Evolutionary conservation across 768 basidiomycete species (phyloP).

Genomic region (Trametes sanguinea): DNA sequence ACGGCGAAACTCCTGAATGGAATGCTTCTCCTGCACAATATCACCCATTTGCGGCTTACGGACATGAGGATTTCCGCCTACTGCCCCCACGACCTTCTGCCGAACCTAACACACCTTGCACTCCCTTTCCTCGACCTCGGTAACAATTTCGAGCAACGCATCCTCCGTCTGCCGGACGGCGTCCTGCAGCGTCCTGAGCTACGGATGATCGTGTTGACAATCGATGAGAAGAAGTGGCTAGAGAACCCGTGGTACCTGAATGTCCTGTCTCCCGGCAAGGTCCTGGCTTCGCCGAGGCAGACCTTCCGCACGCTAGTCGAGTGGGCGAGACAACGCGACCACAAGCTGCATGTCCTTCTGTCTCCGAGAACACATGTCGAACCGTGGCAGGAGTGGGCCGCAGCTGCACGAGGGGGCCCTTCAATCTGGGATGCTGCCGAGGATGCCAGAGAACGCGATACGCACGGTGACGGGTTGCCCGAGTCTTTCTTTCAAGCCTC

Average conservation of each 20-base stretch:
- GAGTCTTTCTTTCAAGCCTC: conserved; percentile 9
- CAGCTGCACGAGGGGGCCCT: conserved; percentile 20
- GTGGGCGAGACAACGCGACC: conserved; percentile 21
- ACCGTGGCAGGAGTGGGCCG: conserved; percentile 24
- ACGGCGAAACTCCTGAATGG: conserved; percentile 16
- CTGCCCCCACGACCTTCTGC: conserved; percentile 27
- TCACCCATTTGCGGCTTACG: conserved; percentile 29
- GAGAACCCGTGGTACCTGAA: conserved; percentile 26
- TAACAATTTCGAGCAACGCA: conserved; percentile 15
- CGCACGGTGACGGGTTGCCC: conserved; percentile 22
- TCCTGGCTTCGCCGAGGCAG: conserved; percentile 18
- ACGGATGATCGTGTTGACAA: conserved; percentile 29
- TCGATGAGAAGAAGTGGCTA: conserved; percentile 26
- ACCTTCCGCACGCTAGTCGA: conserved; percentile 19
- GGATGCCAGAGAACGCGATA: conserved; percentile 6
- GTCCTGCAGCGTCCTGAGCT: conserved; percentile 20
- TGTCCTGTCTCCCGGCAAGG: conserved; percentile 7
- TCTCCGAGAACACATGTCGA: conserved; percentile 16
- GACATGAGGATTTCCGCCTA: conserved; percentile 25
- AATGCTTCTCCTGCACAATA: conserved; percentile 21
- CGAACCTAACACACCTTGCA: conserved; percentile 31
- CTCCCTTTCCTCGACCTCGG: conserved; percentile 30
- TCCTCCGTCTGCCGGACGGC: conserved; percentile 23
- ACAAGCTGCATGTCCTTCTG: conserved; percentile 23
- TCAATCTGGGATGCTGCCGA: conserved; percentile 26